Conservation (phyloP, 2,329 filamentous ascomycete species). For the Botrytis deweyae region DNA sequence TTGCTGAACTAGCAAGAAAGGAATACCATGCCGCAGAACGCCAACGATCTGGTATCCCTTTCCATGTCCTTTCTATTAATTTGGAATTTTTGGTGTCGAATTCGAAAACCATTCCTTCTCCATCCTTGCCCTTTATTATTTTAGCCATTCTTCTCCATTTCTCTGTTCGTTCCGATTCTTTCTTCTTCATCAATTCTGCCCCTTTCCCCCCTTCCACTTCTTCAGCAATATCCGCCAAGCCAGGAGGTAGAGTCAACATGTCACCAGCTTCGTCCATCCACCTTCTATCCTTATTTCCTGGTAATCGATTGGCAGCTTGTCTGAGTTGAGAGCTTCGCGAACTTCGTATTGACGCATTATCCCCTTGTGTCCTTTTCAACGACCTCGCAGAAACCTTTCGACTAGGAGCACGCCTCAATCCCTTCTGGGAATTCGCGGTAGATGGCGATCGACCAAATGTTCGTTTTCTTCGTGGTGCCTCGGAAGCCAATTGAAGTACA, state of each 20-base stretch:
- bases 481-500: conserved; percentile 36
- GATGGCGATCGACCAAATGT: conserved; percentile 36
- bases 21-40: conserved; percentile 91
- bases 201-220: conserved; percentile 54
- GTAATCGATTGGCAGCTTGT: conserved; percentile 58
- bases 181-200: conserved; percentile 57
- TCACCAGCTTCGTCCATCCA: conserved; percentile 66
- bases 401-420: conserved; percentile 45
- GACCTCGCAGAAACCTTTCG: conserved; percentile 59
- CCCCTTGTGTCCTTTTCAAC: conserved; percentile 51
- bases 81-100: conserved; percentile 85
- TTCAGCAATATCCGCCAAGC: conserved; percentile 55
- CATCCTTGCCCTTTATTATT: conserved; percentile 50
- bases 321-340: conserved; percentile 54
- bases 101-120: conserved; percentile 64
- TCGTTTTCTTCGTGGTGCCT: conserved; percentile 36
- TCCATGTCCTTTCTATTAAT: conserved; percentile 90
- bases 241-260: conserved; percentile 61
- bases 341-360: conserved; percentile 41
- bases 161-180: conserved; percentile 61
- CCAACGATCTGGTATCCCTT: conserved; percentile 96
- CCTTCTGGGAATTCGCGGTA: conserved; percentile 26
- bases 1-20: conserved; percentile 78
- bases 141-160: conserved; percentile 69
- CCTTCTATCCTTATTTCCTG: conserved; percentile 59